Conservation (phyloP, 129 eudicot genomes). For the Escallonia rubra region DNA sequence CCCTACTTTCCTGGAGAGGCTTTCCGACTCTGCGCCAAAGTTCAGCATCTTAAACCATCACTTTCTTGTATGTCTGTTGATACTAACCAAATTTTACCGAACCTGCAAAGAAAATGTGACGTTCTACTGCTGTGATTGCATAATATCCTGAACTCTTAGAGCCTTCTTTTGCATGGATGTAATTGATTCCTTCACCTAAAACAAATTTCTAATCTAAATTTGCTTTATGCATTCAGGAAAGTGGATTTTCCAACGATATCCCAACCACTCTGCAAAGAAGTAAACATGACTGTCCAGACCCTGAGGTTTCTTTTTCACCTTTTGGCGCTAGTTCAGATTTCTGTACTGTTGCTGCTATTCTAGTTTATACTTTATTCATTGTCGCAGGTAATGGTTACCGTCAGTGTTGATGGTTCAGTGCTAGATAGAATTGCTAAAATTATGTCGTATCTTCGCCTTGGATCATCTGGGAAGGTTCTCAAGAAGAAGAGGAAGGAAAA, state of each 20-base stretch:
- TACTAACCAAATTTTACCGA: too few relatives aligned
- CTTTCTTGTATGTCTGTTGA: too few relatives aligned
- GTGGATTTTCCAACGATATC: constrained; percentile 82
- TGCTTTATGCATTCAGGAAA: constrained; percentile 57
- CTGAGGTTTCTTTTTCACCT: constrained; percentile 53
- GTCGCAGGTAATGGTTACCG: constrained; percentile 89
- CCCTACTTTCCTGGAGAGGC: too few relatives aligned
- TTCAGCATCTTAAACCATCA: too few relatives aligned
- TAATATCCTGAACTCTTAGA: neutral
- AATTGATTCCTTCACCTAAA: neutral
- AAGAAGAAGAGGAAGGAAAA: constrained; percentile 95
- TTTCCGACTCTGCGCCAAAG: too few relatives aligned
- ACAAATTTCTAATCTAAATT: constrained; percentile 15
- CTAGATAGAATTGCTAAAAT: constrained; percentile 91
- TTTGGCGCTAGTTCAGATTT: neutral
- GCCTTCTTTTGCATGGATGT: neutral
- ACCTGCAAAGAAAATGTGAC: too few relatives aligned
- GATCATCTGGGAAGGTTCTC: constrained; percentile 95
- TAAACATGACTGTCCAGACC: constrained; percentile 97
- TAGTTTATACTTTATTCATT: constrained; percentile 1
- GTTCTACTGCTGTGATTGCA: neutral
- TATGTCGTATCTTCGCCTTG: constrained; percentile 97
- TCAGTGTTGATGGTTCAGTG: constrained; percentile 93
- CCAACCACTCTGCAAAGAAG: constrained; percentile 96
- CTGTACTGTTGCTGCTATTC: constrained; percentile 8